Evolutionary conservation across 768 basidiomycete species (phyloP).

Genomic region (Lactarius hengduanensis): DNA sequence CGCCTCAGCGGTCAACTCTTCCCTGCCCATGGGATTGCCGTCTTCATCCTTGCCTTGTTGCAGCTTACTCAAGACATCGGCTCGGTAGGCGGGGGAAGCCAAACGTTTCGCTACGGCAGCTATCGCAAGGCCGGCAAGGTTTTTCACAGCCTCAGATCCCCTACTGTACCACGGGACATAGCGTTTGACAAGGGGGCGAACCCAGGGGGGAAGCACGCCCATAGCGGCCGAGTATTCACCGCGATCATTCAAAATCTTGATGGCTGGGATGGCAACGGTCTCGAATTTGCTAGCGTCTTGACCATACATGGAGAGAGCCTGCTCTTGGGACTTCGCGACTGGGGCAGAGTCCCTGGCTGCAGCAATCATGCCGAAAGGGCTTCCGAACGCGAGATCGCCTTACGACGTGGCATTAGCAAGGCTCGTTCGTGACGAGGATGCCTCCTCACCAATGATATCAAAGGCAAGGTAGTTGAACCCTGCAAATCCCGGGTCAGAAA

Average conservation of each 20-base stretch:
- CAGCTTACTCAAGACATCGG: slow-evolving; percentile 80
- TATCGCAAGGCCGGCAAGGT: slow-evolving; percentile 38
- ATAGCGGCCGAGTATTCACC: slow-evolving; percentile 44
- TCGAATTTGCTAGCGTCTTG: slow-evolving; percentile 42
- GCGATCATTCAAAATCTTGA: slow-evolving; percentile 58
- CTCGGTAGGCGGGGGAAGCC: slow-evolving; percentile 63
- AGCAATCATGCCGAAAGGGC: slow-evolving; percentile 82
- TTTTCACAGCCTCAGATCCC: slow-evolving; percentile 35
- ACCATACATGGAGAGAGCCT: slow-evolving; percentile 55
- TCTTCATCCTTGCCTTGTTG: slow-evolving; percentile 73
- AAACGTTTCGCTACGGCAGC: slow-evolving; percentile 66
- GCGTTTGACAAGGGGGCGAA: slow-evolving; percentile 35
- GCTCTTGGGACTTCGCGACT: slow-evolving; percentile 55
- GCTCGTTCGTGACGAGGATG: neutral
- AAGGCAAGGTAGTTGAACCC: slow-evolving; percentile 67
- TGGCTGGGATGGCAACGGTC: slow-evolving; percentile 68
- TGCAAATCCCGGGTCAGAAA: slow-evolving; percentile 24
- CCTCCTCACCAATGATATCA: slow-evolving; percentile 64
- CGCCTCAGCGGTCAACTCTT: slow-evolving; percentile 87
- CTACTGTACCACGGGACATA: slow-evolving; percentile 40
- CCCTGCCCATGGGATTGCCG: slow-evolving; percentile 78
- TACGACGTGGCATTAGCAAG: slow-evolving; percentile 1
- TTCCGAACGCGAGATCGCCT: slow-evolving; percentile 76
- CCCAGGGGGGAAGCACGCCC: slow-evolving; percentile 41
- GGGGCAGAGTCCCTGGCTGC: slow-evolving; percentile 71